These are phyloP conservation scores for Emmonsiellopsis sp. DNA, from an alignment of 2,329 filamentous ascomycete species.

Conservation along the genomic window DNA sequence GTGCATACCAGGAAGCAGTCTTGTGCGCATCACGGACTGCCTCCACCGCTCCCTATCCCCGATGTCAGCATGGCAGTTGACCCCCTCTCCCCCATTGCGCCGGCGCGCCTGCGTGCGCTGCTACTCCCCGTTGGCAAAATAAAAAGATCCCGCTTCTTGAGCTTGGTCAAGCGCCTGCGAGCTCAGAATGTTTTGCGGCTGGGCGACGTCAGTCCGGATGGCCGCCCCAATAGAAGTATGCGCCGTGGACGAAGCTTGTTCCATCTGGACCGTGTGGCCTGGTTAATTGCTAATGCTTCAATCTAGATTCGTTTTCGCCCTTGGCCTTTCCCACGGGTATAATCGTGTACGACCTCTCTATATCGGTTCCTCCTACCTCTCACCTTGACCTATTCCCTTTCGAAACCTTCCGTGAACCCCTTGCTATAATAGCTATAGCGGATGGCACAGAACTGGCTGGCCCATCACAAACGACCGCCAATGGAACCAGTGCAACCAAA, in stretches of 20 bases:
- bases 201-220: constrained; percentile 77
- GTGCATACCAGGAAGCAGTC: constrained; percentile 23
- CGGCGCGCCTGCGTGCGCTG: constrained; percentile 80
- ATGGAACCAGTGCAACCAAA: constrained; percentile 15
- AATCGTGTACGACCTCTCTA: constrained; percentile 81
- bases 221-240: constrained; percentile 76
- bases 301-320: constrained; percentile 82
- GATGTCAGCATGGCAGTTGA: constrained; percentile 72
- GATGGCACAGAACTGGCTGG: constrained; percentile 64
- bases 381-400: constrained; percentile 77
- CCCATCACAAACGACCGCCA: constrained; percentile 11
- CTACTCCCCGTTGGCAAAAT: constrained; percentile 82
- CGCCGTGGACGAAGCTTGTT: background rate
- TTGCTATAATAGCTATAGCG: constrained; percentile 74
- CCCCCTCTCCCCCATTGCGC: constrained; percentile 80
- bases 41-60: constrained; percentile 23
- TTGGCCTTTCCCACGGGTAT: constrained; percentile 76
- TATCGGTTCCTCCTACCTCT: constrained; percentile 67
- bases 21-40: constrained; percentile 24
- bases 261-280: background rate
- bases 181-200: constrained; percentile 73
- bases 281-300: constrained; percentile 11
- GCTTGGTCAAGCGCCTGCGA: constrained; percentile 69
- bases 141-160: constrained; percentile 67
- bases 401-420: constrained; percentile 77